These are phyloP conservation scores for Fusarium brachygibbosum DNA, from an alignment of 2,329 filamentous ascomycete genomes.

Conservation along the genomic window DNA sequence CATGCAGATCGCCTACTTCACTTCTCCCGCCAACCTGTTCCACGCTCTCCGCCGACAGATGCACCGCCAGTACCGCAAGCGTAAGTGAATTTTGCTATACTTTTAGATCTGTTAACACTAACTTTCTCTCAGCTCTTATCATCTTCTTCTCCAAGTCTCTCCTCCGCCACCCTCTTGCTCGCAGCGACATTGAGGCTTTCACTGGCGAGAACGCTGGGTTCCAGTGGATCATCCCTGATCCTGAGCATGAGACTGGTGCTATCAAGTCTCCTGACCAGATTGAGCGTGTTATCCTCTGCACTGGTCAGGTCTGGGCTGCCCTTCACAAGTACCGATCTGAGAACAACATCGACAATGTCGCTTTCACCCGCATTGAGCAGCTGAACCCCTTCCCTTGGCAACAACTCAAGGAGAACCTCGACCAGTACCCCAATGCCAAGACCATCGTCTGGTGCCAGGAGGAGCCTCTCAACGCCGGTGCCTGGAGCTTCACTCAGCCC, in stretches of 20 bases:
- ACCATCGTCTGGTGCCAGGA: conserved; percentile 98
- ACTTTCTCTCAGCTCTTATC: conserved; percentile 72
- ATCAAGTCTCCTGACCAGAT: conserved; percentile 88
- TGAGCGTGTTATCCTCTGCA: conserved; percentile 93
- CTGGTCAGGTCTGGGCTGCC: conserved; percentile 92
- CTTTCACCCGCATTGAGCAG: conserved; percentile 96
- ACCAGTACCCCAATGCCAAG: conserved; percentile 97
- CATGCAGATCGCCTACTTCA: conserved; percentile 98
- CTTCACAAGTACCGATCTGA: conserved; percentile 91
- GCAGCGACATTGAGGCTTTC: conserved; percentile 92
- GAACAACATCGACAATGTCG: conserved; percentile 88
- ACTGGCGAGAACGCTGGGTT: conserved; percentile 87
- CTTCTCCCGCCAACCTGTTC: conserved; percentile 95
- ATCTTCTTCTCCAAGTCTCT: conserved; percentile 99
- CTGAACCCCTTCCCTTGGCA: conserved; percentile 99
- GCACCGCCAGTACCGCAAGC: conserved; percentile 99
- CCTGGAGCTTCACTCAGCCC: conserved; percentile 97
- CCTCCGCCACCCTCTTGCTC: conserved; percentile 91
- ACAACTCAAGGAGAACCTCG: conserved; percentile 95
- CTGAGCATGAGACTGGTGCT: conserved; percentile 80
- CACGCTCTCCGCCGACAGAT: conserved; percentile 97
- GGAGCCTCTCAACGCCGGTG: conserved; percentile 96
- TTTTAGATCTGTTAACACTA: conserved; percentile 25
- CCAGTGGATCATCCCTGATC: conserved; percentile 95
- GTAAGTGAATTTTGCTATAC: conserved; percentile 67